A percentile compares a stretch with the other conserved stretches of the same genome.
Evolutionary conservation across 1,284 basidiomycete genomes (phyloP).

Genomic region (Microbotryum intermedium): DNA sequence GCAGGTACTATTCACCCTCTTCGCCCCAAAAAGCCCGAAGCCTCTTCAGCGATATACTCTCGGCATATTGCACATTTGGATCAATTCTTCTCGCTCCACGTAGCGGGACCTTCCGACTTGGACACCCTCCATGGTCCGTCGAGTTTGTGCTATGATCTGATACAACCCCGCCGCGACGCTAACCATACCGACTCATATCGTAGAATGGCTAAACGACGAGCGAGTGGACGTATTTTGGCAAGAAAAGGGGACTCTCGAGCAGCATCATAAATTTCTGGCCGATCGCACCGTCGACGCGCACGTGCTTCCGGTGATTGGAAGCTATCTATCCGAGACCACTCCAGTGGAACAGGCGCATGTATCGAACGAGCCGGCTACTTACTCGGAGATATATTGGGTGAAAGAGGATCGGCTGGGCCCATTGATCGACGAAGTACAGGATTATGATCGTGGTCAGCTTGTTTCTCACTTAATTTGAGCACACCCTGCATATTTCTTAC

Average conservation of each 20-base stretch:
- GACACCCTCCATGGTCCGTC: neutral
- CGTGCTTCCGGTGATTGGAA: constrained; percentile 44
- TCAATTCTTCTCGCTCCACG: constrained; percentile 45
- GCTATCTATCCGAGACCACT: constrained; percentile 3
- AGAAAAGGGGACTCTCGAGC: constrained; percentile 47
- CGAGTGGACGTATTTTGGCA: constrained; percentile 49
- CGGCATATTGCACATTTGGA: constrained; percentile 46
- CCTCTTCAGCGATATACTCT: constrained; percentile 47
- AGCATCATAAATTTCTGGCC: constrained; percentile 47
- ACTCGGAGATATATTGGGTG: constrained; percentile 49
- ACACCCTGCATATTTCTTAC: constrained; percentile 40
- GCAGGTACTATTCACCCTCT: constrained; percentile 44
- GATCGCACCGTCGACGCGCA: constrained; percentile 43
- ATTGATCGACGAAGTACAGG: constrained; percentile 36
- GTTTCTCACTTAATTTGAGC: neutral
- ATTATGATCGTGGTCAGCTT: constrained; percentile 47
- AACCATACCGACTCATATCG: constrained; percentile 35
- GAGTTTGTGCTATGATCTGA: neutral
- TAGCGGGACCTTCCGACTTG: constrained; percentile 39
- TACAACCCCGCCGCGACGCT: constrained; percentile 41
- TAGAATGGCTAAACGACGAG: constrained; percentile 50
- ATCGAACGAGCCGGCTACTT: constrained; percentile 51
- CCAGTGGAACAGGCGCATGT: constrained; percentile 41
- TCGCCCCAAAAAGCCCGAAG: constrained; percentile 49
- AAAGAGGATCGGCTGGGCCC: constrained; percentile 42